Evolutionary conservation across 805 yeast genomes (phyloP).

Genomic region (Nematodospora valgi): DNA sequence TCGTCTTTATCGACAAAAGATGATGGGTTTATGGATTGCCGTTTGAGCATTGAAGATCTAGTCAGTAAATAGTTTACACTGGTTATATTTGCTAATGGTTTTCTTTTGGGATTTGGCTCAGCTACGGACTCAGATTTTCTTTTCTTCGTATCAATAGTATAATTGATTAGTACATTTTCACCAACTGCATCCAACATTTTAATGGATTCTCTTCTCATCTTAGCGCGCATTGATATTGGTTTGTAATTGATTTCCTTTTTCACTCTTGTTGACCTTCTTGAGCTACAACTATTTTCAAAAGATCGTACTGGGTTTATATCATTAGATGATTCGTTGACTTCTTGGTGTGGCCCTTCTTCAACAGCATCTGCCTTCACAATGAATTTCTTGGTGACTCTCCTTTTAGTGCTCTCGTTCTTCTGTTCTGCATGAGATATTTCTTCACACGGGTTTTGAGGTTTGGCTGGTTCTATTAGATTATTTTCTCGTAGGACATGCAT

Average conservation of each 20-base stretch:
- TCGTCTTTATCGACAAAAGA: conserved; percentile 14
- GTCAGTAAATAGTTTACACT: conserved; percentile 15
- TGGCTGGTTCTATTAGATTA: no score
- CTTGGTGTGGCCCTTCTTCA: no score
- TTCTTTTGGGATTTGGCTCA: conserved; percentile 8
- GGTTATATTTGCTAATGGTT: conserved; percentile 27
- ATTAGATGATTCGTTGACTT: no score
- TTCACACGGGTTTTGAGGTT: no score
- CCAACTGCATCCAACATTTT: conserved; percentile 60
- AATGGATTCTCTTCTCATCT: conserved; percentile 65
- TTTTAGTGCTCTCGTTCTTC: no score
- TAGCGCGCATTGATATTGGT: conserved; percentile 62
- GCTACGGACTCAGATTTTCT: conserved; percentile 4
- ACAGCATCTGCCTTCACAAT: no score
- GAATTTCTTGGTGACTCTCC: no score
- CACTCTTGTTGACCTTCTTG: conserved; percentile 44
- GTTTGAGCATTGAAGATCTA: no score
- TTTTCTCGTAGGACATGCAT: no score
- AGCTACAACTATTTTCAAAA: conserved; percentile 11
- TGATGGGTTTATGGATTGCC: conserved; percentile 4
- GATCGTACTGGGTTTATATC: neutral
- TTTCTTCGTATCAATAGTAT: conserved; percentile 5
- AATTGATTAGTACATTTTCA: conserved; percentile 20
- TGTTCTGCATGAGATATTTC: no score
- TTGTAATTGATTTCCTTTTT: conserved; percentile 62